A percentile compares a stretch with the other conserved stretches of the same genome.
Evolutionary conservation across 2,329 filamentous ascomycete species (phyloP).

Genomic region (Pyricularia pennisetigena): DNA sequence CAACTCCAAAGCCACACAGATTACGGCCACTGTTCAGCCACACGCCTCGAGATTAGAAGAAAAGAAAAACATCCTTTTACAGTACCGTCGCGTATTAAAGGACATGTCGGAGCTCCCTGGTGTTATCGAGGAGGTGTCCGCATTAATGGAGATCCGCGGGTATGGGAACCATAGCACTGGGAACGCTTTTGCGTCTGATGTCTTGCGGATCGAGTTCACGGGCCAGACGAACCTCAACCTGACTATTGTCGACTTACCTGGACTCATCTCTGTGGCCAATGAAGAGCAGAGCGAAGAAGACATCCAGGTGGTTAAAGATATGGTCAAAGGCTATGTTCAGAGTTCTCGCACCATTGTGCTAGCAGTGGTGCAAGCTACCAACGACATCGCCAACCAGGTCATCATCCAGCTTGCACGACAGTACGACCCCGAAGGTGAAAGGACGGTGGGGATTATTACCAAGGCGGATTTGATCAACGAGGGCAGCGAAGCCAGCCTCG

Average conservation of each 20-base stretch:
- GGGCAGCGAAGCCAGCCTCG: constrained; percentile 24
- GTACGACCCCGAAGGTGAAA: constrained; percentile 29
- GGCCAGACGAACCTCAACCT: no score
- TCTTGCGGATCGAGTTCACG: no score
- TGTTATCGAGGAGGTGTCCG: no score
- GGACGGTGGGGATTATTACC: constrained; percentile 48
- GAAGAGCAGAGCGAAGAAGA: constrained; percentile 8
- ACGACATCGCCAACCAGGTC: constrained; percentile 39
- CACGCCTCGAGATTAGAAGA: no score
- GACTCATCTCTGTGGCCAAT: no score
- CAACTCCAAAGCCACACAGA: constrained; percentile 8
- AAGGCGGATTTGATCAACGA: constrained; percentile 22
- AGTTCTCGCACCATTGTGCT: constrained; percentile 47
- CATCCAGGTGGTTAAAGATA: constrained; percentile 21
- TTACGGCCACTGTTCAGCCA: no score
- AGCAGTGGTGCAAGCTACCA: constrained; percentile 37
- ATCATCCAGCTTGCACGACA: constrained; percentile 33
- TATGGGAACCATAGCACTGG: background rate
- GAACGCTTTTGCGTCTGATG: no score
- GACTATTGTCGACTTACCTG: no score
- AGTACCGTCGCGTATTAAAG: no score
- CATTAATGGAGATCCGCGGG: no score
- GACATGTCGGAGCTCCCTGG: no score
- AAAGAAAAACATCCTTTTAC: no score
- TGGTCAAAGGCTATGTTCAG: constrained; percentile 44